Evolutionary conservation across 2,329 filamentous ascomycete species (phyloP), one percentile per base, ranked within the genome.

Genomic region (Coccinonectria pachysandricola): DNA sequence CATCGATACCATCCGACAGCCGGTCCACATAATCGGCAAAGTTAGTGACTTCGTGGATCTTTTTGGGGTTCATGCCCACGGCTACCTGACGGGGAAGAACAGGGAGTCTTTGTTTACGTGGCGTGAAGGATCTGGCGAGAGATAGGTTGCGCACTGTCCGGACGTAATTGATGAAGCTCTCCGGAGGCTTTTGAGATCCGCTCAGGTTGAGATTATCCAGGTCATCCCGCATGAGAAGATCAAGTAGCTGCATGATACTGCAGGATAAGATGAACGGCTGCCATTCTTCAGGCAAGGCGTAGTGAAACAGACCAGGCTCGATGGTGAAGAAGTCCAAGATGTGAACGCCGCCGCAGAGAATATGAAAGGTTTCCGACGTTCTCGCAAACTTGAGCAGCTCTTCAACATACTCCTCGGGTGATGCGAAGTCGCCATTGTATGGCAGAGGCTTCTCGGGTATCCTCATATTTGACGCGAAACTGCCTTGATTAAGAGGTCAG

Each of bases 281-380:
- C 91, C 91, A 98, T 53, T 86, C 76, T 34, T 68, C 52, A 0
- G 86, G 83, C 2, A 98, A 56, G 2, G 88, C 69, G 2, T 70
- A 65, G 27, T 79, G 72, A 52, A 94, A 98, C 0, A 95, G 67
- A 37, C 85, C 80, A 5, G 85, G 83, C 24, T 85, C 73, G 21
- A 75, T 73, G 3, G 86, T 95, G 59, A 95, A 85, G 57, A 98
- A 96, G 53, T 98, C 91, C 30, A 96, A 68, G 36, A 98, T 87
- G 50, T 98, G 91, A 1, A 96, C 83, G n/a, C 88, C 87, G 28
- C 91, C 91, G 49, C 86, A 94, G n/a, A 98, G 67, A 14, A 83
- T 84, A 39, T 84, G 80, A 42, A 95, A 86, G 2, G 85, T 64
- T 28, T 78, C 71, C 23, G 80, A 82, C 3, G 74, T 75, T 5